These are phyloP conservation scores for Crithidia bombi DNA, from an alignment of 208 protist genomes.

Conservation along the genomic window DNA sequence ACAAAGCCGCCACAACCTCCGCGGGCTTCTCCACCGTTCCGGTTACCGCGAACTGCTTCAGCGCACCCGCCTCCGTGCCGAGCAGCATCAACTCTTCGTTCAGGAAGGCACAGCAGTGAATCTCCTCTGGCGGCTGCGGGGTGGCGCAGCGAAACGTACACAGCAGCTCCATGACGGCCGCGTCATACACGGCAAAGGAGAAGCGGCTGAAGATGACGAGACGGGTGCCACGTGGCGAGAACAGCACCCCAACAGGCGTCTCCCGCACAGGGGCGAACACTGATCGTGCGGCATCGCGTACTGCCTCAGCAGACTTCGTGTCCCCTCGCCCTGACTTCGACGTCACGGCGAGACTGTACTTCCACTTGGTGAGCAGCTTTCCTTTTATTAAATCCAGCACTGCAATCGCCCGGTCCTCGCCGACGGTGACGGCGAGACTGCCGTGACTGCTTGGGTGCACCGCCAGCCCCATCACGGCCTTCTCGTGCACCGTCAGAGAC, in stretches of 20 bases:
- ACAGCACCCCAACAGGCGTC: slow-evolving; percentile 50
- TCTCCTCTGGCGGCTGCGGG: slow-evolving; percentile 54
- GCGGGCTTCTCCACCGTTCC: neutral
- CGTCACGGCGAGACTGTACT: slow-evolving; percentile 44
- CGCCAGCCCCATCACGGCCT: slow-evolving; percentile 43
- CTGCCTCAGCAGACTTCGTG: neutral
- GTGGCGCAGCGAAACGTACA: slow-evolving; percentile 26
- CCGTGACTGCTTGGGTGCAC: slow-evolving; percentile 62
- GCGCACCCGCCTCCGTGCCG: slow-evolving; percentile 58
- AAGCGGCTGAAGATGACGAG: slow-evolving; percentile 53
- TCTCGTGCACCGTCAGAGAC: slow-evolving; percentile 63
- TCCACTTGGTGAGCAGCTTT: slow-evolving; percentile 79
- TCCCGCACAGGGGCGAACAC: slow-evolving; percentile 33
- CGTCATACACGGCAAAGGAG: slow-evolving; percentile 63
- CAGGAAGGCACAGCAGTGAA: slow-evolving; percentile 51
- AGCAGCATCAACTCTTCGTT: slow-evolving; percentile 47
- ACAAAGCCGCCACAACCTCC: neutral
- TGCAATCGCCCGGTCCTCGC: slow-evolving; percentile 59
- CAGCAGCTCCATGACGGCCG: slow-evolving; percentile 40
- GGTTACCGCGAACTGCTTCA: slow-evolving; percentile 24
- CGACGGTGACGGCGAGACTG: slow-evolving; percentile 57
- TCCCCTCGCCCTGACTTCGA: neutral
- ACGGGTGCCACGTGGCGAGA: slow-evolving; percentile 48
- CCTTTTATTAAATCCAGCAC: slow-evolving; percentile 66
- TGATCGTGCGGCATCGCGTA: neutral